Evolutionary conservation across 192 early-diverging fungal genomes (phyloP), one percentile per base, ranked within the genome.

Genomic region (Thoreauomyces humboldtii): DNA sequence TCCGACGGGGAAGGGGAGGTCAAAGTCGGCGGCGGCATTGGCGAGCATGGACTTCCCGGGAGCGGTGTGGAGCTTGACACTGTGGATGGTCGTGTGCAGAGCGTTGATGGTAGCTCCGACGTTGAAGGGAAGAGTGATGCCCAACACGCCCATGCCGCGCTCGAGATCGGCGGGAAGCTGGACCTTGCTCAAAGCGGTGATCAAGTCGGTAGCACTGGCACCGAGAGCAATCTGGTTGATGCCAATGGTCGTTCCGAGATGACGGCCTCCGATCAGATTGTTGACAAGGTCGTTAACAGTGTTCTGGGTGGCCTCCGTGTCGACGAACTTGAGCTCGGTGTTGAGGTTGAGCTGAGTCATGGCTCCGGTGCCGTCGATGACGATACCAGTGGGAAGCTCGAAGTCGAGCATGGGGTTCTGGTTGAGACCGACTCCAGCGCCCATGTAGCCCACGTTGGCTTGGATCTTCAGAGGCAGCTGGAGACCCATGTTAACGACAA

Each of bases 111-210:
- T 14, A 2, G 29, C 24, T 41, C 64, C 64, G 34, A 55, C 17
- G 32, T 36, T 46, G 54, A 71, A 64, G 0, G 62, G 57, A 17
- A 55, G 11, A 12, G 19, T 7, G 34, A 71, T 50, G 25, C 62
- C 69, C 43, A 71, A 25, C 29, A 65, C 32, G 35, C 21, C 54
- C 51, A 71, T 53, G 31, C 52, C 69, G 31, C 54, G 50, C 34
- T 71, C 69, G 19, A 71, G 62, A 38, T 65, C 62, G 1, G 62
- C 61, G 9, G 69, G 69, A 35, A 71, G 33, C 33, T 38, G 21
- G 6, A 71, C 69, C 56, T 65, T 63, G 61, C 32, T 48, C 28
- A 71, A 33, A 31, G 69, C 69, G 4, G 69, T 71, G 51, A 71
- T 71, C 12, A 52, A 21, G 33, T 71, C 69, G 7, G 14, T 17